phyloP scores from a whole-genome alignment of 352 stramenopile genomes.

The Globisporangium middletonii region DNA sequence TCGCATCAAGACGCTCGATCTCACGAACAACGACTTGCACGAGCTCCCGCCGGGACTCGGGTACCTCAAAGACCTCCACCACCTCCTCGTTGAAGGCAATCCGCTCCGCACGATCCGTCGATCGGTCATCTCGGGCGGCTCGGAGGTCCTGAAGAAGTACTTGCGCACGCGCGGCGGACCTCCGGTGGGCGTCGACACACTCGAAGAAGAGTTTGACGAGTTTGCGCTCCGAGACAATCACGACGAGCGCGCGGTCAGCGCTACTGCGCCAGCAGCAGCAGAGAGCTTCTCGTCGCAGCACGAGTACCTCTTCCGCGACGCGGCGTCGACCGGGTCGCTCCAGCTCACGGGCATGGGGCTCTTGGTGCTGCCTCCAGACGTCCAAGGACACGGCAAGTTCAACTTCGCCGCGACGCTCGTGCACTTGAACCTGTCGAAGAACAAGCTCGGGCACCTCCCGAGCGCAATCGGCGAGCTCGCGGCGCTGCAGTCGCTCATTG shows the following conservation, averaged over 20 bases:
- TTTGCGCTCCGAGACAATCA: conserved; percentile 37
- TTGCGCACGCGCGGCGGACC: conserved; percentile 64
- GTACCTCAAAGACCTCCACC: conserved; percentile 71
- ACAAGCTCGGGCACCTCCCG: conserved; percentile 39
- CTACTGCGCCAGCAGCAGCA: conserved; percentile 5
- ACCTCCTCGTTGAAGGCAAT: conserved; percentile 73
- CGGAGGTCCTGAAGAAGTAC: conserved; percentile 77
- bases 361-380: conserved; percentile 28
- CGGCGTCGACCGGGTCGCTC: conserved; percentile 42
- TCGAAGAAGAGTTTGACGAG: conserved; percentile 73
- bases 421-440: conserved; percentile 71
- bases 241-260: conserved; percentile 14
- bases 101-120: conserved; percentile 69
- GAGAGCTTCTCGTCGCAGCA: conserved; percentile 21
- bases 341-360: conserved; percentile 57
- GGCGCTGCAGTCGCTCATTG: conserved; percentile 57
- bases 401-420: conserved; percentile 44
- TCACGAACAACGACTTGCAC: conserved; percentile 80
- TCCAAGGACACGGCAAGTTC: conserved; percentile 39
- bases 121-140: conserved; percentile 53
- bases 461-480: conserved; percentile 42
- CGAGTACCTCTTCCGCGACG: conserved; percentile 67
- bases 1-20: conserved; percentile 71
- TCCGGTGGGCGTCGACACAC: conserved; percentile 44
- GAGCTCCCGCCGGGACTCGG: conserved; percentile 64